Conservation (phyloP, 495 filamentous ascomycete species). For the Halenospora varia region DNA sequence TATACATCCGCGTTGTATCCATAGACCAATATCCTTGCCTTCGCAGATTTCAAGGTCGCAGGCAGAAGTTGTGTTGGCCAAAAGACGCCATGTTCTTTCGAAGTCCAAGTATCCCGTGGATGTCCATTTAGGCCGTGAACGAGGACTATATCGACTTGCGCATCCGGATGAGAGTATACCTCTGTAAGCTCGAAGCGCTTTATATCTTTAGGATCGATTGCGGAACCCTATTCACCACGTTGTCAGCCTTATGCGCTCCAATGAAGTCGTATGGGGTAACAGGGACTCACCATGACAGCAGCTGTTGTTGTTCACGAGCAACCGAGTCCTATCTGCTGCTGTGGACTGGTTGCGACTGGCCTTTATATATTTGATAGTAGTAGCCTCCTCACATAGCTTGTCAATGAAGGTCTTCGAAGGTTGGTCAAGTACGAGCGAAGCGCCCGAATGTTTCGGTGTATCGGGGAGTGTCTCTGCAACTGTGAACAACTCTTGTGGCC, state of each 20-base stretch:
- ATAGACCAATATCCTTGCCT: slow-evolving; percentile 66
- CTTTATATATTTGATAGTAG: too few species aligned
- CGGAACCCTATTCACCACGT: slow-evolving; percentile 18
- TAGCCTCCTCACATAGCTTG: too few species aligned
- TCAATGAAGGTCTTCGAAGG: too few species aligned
- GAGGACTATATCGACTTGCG: slow-evolving; percentile 65
- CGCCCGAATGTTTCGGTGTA: background rate
- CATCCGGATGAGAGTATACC: slow-evolving; percentile 57
- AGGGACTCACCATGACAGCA: slow-evolving; percentile 18
- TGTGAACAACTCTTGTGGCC: background rate
- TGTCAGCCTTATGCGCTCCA: slow-evolving; percentile 10
- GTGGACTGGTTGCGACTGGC: too few species aligned
- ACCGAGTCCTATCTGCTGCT: background rate
- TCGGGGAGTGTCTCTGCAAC: background rate
- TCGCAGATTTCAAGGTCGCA: slow-evolving; percentile 49
- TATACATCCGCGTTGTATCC: slow-evolving; percentile 82
- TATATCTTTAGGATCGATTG: slow-evolving; percentile 47
- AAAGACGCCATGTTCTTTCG: slow-evolving; percentile 58
- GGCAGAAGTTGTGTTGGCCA: slow-evolving; percentile 79
- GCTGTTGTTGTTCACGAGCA: too few species aligned
- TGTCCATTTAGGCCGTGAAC: slow-evolving; percentile 84
- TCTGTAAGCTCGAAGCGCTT: slow-evolving; percentile 66
- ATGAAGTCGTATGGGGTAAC: background rate
- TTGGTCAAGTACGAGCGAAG: too few species aligned
- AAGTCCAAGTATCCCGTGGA: slow-evolving; percentile 72